Evolutionary conservation across 176 grass and related monocot genomes (phyloP), one percentile per base, ranked within the genome.

Genomic region (Urochloa ruziziensis): DNA sequence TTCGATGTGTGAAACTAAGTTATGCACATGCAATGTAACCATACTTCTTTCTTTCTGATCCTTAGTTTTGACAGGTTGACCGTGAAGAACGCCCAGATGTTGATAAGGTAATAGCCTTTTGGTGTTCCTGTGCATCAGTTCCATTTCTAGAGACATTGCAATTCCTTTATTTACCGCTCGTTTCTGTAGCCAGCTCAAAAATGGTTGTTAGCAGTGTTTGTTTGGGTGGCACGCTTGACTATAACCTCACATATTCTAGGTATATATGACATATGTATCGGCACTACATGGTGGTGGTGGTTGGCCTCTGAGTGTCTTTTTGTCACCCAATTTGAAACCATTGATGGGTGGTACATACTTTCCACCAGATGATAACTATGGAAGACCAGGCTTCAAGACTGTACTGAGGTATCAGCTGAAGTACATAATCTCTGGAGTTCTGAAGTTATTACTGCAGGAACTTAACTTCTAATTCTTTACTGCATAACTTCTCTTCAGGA

Each of bases 311-410:
- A 98, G 89, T n/a, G 89, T 91, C 23, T 98, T 98, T 82, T 75
- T 98, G 76, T 93, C 96, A 16, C 91, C 96, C 44, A 90, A 82
- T 70, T 84, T 98, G 62, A 98, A 93, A 75, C 96, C 93, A 2
- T 77, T 98, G 53, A 95, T 98, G 96, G 96, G 96, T n/a, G 96
- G 96, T 46, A 95, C 96, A 15, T 98, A 98, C 87, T 98, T 98
- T 49, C 93, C 96, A 67, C 96, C 96, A 1, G 92, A 98, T 91
- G 96, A 98, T 73, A 91, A 95, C 6, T 90, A 91, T 88, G 93
- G 93, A 39, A 73, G 89, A 91, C 89, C 91, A 18, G 96, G 96
- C n/a, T 98, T 98, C 87, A 98, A 98, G 81, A 95, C 93, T 86
- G 67, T 95, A 64, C 81, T 98, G 63, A 98, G 96, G 96, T 98